Evolutionary conservation across 306 rosid species (phyloP).

Genomic region (Vigna unguiculata): DNA sequence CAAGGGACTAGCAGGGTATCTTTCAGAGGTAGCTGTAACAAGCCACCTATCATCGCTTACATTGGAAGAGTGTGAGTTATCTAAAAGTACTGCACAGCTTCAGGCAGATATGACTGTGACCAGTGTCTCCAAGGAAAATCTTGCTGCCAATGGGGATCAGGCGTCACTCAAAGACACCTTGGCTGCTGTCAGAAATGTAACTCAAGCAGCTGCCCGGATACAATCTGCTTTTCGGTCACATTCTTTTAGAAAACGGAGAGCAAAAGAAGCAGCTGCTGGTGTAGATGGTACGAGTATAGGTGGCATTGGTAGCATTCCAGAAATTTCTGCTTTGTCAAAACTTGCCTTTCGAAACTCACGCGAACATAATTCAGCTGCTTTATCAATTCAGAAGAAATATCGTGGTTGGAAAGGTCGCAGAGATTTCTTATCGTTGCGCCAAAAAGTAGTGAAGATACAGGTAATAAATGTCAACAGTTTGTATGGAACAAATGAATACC

Average conservation of each 20-base stretch:
- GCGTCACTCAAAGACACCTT: conserved; percentile 66
- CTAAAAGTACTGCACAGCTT: conserved; percentile 80
- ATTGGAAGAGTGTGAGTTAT: conserved; percentile 77
- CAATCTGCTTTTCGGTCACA: conserved; percentile 93
- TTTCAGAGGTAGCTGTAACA: conserved; percentile 84
- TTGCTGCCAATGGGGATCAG: conserved; percentile 60
- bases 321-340: conserved; percentile 72
- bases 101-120: conserved; percentile 80
- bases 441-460: conserved; percentile 94
- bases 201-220: conserved; percentile 98
- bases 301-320: conserved; percentile 53
- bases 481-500: conserved; percentile 25
- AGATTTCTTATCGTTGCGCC: conserved; percentile 83
- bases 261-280: conserved; percentile 51
- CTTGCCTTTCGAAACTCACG: conserved; percentile 66
- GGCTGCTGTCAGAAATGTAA: conserved; percentile 88
- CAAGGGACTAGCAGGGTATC: conserved; percentile 97
- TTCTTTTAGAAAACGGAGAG: conserved; percentile 75
- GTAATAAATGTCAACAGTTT: conserved; percentile 50
- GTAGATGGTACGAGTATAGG: conserved; percentile 12
- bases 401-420: conserved; percentile 94
- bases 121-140: conserved; percentile 62
- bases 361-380: conserved; percentile 77
- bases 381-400: conserved; percentile 92
- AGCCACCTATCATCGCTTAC: conserved; percentile 90